Base-by-base conservation (phyloP, 2,329 filamentous ascomycete genomes). In the Zarea fungicola region DNA sequence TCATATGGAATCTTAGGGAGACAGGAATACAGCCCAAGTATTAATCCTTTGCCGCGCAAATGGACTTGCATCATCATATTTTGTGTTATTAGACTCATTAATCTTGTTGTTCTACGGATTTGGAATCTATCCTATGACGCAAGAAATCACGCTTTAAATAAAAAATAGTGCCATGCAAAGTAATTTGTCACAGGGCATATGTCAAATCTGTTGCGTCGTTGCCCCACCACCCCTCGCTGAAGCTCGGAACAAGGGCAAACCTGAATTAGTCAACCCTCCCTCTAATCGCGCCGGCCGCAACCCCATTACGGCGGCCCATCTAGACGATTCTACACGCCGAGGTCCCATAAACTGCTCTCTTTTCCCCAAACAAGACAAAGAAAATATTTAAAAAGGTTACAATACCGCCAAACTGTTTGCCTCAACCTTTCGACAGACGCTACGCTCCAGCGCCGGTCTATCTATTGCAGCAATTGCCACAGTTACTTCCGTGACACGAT, bases 371-470 rank as follows among this genome's bases (percentile, higher is more conserved):
- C 9, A 19, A n/a, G n/a, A n/a, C n/a, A n/a, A n/a, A n/a, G n/a
- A n/a, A n/a, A 6, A 11, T 29, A 21, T n/a, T 26, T 16, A 9
- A 31, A 47, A 47, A 25, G 43, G 16, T 5, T 4, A 11, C 43
- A 40, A 52, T 39, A 75, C 76, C 82, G 85, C 73, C 88, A 96
- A 91, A 76, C 80, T 96, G 92, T 96, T 95, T 79, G 89, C 89
- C 76, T 89, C 85, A 69, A 76, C 80, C 57, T 82, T 92, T 60
- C 81, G 81, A 72, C 83, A 88, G 66, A 81, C 86, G 64, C 76
- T 95, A 63, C 82, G 86, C 71, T 86, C 87, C 60, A 81, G 85
- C 67, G 75, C 85, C 61, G 79, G 89, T 59, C 80, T 91, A 56
- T 81, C 88, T 55, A 78, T 89, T 64, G 87, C 87, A 41, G 77